phyloP scores from a whole-genome alignment of 1,284 basidiomycete species.

The Ceratobasidium sp. region DNA sequence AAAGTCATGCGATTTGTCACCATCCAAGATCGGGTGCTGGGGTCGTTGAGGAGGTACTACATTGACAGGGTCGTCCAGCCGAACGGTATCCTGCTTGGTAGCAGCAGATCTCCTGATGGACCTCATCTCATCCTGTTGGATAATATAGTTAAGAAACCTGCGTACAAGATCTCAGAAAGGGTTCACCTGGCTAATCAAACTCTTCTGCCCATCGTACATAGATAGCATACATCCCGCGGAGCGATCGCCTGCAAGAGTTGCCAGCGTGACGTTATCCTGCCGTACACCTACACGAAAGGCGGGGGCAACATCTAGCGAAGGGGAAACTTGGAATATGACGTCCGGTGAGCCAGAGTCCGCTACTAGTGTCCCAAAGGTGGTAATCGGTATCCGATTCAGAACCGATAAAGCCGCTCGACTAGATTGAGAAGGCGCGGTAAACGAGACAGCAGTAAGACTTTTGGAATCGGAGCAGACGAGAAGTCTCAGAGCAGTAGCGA shows the following conservation, averaged over 20 bases:
- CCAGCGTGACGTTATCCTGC: conserved; percentile 11
- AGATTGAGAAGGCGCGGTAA: conserved; percentile 10
- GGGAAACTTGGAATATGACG: conserved; percentile 4
- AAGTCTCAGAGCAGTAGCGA: conserved; percentile 13
- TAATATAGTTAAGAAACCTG: too few relatives aligned
- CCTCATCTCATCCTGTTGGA: conserved; percentile 8
- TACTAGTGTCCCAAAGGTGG: conserved; percentile 6
- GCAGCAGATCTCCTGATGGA: not conserved
- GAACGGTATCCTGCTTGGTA: not conserved
- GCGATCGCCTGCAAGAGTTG: not conserved
- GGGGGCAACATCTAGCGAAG: not conserved
- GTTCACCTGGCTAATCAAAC: not conserved
- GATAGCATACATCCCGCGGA: not conserved
- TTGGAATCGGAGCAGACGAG: conserved; percentile 18
- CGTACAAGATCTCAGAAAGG: too few relatives aligned
- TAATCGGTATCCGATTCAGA: conserved; percentile 5
- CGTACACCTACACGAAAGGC: not conserved
- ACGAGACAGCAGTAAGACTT: conserved; percentile 25
- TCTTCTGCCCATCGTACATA: conserved; percentile 14
- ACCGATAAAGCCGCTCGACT: not conserved
- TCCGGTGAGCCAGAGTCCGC: not conserved
- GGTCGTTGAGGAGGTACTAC: not conserved
- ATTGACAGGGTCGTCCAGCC: not conserved
- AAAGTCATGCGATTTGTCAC: too few relatives aligned
- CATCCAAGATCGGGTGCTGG: not conserved